A percentile compares a stretch with the other conserved stretches of the same genome.
phyloP scores from a whole-genome alignment of 2,329 filamentous ascomycete genomes.

The Didymella segeticola region DNA sequence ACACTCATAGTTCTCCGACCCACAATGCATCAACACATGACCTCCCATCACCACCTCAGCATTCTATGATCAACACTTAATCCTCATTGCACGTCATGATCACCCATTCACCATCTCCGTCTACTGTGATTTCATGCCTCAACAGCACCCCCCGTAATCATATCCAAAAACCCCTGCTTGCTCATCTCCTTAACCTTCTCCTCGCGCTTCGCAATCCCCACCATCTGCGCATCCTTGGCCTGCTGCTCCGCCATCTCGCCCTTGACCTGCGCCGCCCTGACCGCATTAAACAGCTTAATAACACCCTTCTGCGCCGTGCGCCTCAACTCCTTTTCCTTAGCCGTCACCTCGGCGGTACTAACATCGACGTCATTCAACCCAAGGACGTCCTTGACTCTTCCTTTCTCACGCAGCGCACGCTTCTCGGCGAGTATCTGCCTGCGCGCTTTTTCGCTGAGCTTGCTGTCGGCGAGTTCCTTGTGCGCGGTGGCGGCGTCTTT shows the following conservation, averaged over 20 bases:
- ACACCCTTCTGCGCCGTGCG: slow-evolving; percentile 94
- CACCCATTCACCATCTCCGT: neutral
- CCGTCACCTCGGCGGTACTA: slow-evolving; percentile 62
- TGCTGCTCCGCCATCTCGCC: slow-evolving; percentile 77
- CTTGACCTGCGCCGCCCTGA: slow-evolving; percentile 89
- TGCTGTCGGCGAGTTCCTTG: slow-evolving; percentile 74
- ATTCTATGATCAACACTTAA: too few species aligned
- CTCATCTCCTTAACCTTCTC: slow-evolving; percentile 95
- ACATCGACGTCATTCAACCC: slow-evolving; percentile 61
- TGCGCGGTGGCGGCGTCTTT: slow-evolving; percentile 75
- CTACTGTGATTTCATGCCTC: neutral
- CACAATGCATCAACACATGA: too few species aligned
- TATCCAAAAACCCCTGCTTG: slow-evolving; percentile 92
- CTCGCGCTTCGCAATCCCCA: slow-evolving; percentile 80
- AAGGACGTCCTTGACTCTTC: slow-evolving; percentile 85
- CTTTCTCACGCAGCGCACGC: slow-evolving; percentile 80
- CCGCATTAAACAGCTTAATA: slow-evolving; percentile 94
- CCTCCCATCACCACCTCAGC: too few species aligned
- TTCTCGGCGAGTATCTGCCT: slow-evolving; percentile 82
- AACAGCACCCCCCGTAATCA: slow-evolving; percentile 69
- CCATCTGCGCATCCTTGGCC: slow-evolving; percentile 72
- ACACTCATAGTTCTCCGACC: too few species aligned
- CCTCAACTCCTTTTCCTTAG: slow-evolving; percentile 78
- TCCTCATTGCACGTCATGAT: too few species aligned
- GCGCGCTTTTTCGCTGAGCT: slow-evolving; percentile 81